These are phyloP conservation scores for Pseudohyphozyma bogoriensis DNA, from an alignment of 768 basidiomycete genomes.

Conservation along the genomic window DNA sequence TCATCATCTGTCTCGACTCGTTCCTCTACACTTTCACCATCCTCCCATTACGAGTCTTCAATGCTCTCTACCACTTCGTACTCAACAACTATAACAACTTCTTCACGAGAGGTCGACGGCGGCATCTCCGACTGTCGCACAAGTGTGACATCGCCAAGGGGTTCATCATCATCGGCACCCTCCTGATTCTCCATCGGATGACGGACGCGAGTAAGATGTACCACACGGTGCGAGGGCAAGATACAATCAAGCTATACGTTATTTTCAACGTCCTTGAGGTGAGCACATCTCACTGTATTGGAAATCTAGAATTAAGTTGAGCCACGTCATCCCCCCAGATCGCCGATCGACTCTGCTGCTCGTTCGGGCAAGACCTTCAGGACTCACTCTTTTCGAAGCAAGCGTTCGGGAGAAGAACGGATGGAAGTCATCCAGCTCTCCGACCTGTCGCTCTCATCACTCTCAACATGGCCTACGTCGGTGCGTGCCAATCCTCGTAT, in stretches of 20 bases:
- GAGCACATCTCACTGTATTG: too few relatives aligned
- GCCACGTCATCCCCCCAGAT: conserved; percentile 53
- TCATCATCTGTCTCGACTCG: conserved; percentile 85
- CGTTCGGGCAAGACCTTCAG: conserved; percentile 93
- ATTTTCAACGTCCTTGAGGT: conserved; percentile 98
- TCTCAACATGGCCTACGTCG: conserved; percentile 69
- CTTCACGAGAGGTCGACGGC: conserved; percentile 31
- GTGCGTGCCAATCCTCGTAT: conserved; percentile 44
- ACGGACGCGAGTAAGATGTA: conserved; percentile 98
- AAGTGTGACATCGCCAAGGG: conserved; percentile 85
- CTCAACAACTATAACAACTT: conserved; percentile 39
- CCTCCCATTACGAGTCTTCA: conserved; percentile 72
- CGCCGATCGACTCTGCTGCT: conserved; percentile 83
- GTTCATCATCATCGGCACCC: conserved; percentile 61
- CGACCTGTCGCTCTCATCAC: conserved; percentile 74
- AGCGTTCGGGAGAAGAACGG: conserved; percentile 55
- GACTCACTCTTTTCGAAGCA: conserved; percentile 93
- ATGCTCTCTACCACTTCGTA: conserved; percentile 49
- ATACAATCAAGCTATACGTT: conserved; percentile 97
- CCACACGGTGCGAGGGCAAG: conserved; percentile 92
- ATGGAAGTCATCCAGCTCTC: conserved; percentile 50
- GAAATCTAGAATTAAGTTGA: too few relatives aligned
- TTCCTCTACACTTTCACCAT: conserved; percentile 98
- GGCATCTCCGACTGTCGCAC: conserved; percentile 64
- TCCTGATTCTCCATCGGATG: conserved; percentile 62